Evolutionary conservation across 2,329 filamentous ascomycete genomes (phyloP).

Genomic region (Amesomyces nigricolor): DNA sequence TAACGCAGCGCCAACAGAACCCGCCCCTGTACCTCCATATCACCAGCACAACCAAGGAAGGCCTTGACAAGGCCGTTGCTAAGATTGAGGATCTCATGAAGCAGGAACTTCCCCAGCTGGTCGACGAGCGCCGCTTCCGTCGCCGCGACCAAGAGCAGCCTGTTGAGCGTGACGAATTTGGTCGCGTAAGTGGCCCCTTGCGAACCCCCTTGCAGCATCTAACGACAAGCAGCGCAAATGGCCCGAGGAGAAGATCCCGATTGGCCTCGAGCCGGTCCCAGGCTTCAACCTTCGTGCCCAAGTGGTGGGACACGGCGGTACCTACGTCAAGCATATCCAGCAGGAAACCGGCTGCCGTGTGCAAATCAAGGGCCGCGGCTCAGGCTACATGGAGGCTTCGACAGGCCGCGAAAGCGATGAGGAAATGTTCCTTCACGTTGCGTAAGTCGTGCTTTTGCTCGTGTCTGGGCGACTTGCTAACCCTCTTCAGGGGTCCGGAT

Average conservation of each 20-base stretch:
- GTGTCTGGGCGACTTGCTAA: slow-evolving; percentile 30
- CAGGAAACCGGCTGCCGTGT: slow-evolving; percentile 92
- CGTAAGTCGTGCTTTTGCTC: slow-evolving; percentile 51
- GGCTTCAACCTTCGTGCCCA: slow-evolving; percentile 96
- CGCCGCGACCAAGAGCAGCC: slow-evolving; percentile 56
- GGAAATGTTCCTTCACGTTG: slow-evolving; percentile 93
- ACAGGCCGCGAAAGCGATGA: slow-evolving; percentile 92
- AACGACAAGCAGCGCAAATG: slow-evolving; percentile 72
- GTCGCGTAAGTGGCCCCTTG: slow-evolving; percentile 56
- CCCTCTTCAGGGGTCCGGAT: slow-evolving; percentile 66
- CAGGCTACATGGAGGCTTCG: slow-evolving; percentile 83
- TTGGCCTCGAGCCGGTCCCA: slow-evolving; percentile 81
- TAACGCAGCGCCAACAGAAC: slow-evolving; percentile 49
- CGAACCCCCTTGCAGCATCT: slow-evolving; percentile 18
- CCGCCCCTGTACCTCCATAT: slow-evolving; percentile 93
- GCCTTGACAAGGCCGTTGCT: slow-evolving; percentile 79
- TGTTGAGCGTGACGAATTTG: slow-evolving; percentile 83
- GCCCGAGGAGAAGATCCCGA: slow-evolving; percentile 92
- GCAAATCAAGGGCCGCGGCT: slow-evolving; percentile 95
- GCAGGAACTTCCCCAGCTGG: slow-evolving; percentile 88
- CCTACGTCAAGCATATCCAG: slow-evolving; percentile 97
- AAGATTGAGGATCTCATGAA: slow-evolving; percentile 95
- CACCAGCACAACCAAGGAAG: slow-evolving; percentile 84
- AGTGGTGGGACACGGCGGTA: slow-evolving; percentile 88
- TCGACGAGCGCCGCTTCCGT: slow-evolving; percentile 60